Evolutionary conservation across 2,329 filamentous ascomycete genomes (phyloP).

Genomic region (Monilinia laxa): DNA sequence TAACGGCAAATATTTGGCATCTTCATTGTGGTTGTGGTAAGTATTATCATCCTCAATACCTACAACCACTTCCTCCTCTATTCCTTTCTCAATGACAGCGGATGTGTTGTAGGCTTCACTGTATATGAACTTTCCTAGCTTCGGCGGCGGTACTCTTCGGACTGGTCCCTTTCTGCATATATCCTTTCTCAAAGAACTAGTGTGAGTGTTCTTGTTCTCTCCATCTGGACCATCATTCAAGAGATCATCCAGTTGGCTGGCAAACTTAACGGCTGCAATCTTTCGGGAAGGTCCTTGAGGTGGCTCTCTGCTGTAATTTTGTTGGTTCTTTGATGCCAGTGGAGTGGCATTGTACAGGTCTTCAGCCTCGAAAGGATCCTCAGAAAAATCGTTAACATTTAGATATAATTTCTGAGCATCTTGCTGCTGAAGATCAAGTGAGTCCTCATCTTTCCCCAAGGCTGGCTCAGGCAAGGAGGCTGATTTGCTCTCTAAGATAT

Average conservation of each 20-base stretch:
- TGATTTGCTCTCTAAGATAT: background rate
- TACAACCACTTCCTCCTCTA: background rate
- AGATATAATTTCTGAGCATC: conserved; percentile 11
- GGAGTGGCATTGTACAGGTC: conserved; percentile 23
- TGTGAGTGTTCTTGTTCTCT: background rate
- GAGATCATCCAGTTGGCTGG: conserved; percentile 9
- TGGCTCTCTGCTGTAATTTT: background rate
- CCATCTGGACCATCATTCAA: background rate
- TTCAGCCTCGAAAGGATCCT: background rate
- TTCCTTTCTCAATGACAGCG: background rate
- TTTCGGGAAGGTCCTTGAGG: background rate
- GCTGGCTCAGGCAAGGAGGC: background rate
- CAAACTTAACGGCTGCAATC: background rate
- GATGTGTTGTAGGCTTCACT: background rate
- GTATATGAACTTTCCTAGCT: background rate
- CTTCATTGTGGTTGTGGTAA: background rate
- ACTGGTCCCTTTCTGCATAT: background rate
- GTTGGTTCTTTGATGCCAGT: background rate
- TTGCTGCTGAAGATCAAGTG: conserved; percentile 9
- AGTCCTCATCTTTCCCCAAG: conserved; percentile 1
- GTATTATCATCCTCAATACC: background rate
- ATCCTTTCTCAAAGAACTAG: background rate
- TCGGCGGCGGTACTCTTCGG: background rate
- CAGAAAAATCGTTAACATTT: background rate
- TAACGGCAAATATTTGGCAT: background rate